Conservation (phyloP, 352 stramenopile species). For the Albugo candida region DNA sequence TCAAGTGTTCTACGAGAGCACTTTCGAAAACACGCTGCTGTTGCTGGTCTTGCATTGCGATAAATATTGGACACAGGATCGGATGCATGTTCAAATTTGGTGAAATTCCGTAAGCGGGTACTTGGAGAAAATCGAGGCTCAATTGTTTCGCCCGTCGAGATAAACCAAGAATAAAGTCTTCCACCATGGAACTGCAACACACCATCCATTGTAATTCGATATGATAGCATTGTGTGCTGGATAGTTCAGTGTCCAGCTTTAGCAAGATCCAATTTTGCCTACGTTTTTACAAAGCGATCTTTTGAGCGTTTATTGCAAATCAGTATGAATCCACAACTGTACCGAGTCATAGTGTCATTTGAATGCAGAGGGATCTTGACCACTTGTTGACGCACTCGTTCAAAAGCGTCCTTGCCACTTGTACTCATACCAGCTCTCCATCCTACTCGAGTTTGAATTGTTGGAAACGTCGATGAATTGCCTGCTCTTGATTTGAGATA, state of each 20-base stretch:
- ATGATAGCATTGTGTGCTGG: conserved; percentile 35
- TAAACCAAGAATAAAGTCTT: conserved; percentile 51
- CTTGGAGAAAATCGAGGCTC: conserved; percentile 35
- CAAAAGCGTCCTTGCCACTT: conserved; percentile 35
- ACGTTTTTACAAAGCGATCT: too few relatives aligned
- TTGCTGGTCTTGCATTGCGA: conserved; percentile 14
- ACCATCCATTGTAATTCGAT: conserved; percentile 58
- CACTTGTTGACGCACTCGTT: conserved; percentile 36
- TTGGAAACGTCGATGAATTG: conserved; percentile 25
- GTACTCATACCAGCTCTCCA: conserved; percentile 21
- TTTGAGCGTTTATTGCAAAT: neutral
- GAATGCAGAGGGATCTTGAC: conserved; percentile 53
- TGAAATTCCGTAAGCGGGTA: conserved; percentile 57
- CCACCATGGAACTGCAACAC: conserved; percentile 49
- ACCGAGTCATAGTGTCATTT: conserved; percentile 24
- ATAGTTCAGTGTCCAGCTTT: conserved; percentile 35
- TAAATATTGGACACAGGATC: conserved; percentile 37
- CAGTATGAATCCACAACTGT: neutral
- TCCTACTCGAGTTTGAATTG: conserved; percentile 29
- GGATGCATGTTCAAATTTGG: conserved; percentile 57
- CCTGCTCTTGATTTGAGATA: conserved; percentile 40
- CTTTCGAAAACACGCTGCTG: conserved; percentile 12
- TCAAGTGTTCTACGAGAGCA: conserved; percentile 20
- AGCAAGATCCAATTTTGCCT: conserved; percentile 32
- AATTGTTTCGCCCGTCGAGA: conserved; percentile 44